Evolutionary conservation across 495 filamentous ascomycete species (phyloP), one percentile per base, ranked within the genome.

Genomic region (Darksidea phi): DNA sequence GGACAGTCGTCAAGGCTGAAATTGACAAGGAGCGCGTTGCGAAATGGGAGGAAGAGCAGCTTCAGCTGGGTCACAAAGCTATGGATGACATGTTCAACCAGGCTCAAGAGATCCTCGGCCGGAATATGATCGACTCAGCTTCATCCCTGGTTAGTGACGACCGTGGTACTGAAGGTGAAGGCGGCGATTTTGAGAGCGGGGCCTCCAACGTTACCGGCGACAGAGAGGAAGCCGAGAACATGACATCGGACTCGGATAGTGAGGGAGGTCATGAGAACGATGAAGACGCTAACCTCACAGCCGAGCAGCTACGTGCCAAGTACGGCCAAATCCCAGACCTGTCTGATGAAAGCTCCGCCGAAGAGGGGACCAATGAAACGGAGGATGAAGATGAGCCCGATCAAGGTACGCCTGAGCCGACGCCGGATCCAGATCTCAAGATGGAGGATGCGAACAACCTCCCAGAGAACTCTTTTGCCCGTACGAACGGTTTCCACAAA

Each of bases 11-110:
- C 43, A 85, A 76, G 58, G 79, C 78, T 1, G 87, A 95, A 60
- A 84, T 95, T 41, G 89, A 95, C 67, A 81, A 84, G 49, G 76
- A 78, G 36, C 84, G 90, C 3, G 64, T 92, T 32, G 80, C 83
- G 46, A 84, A 84, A 41, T 95, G 89, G 90, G 88, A 95, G 69
- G 88, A 87, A 49, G 86, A 94, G 70, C 86, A 94, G 70, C 88
- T 93, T 69, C 84, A 82, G 20, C 79, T 86, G 61, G 88, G 91
- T 54, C 90, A 91, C 67, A 84, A 89, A 66, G 87, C 88, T 7
- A 76, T 96, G 57, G 89, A 95, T 63, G 83, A 90, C 69, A 89
- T 89, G 20, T 86, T 96, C 48, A 90, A 88, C 64, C 80, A 76
- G 6, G 74, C 59, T 24, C 57, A 69, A 28, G 60, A 67, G 25